Percentiles rank a stretch among this genome's conserved stretches.
Conservation (phyloP, 495 filamentous ascomycete species). For the Immersiella caudata region DNA sequence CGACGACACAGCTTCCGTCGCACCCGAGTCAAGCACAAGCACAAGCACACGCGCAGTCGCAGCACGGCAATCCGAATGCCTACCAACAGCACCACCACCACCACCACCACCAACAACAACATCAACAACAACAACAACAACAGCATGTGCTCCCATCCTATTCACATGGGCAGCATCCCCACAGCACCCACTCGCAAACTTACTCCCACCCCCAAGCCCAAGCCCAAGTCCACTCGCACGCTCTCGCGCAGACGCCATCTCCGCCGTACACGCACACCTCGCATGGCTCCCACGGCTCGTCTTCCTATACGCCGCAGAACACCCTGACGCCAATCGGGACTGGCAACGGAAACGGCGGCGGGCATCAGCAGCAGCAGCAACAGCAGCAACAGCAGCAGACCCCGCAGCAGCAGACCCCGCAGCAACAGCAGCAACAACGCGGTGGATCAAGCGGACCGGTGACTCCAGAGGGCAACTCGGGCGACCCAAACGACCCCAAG, state of each 20-base stretch:
- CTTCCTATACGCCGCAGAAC: slow-evolving; percentile 5
- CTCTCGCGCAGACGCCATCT: slow-evolving; percentile 12
- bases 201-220: slow-evolving; percentile 11
- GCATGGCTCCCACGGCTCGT: slow-evolving; percentile 13
- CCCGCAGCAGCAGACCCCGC: slow-evolving; percentile 3
- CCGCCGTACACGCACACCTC: slow-evolving; percentile 16
- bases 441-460: slow-evolving; percentile 18
- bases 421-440: slow-evolving; percentile 11
- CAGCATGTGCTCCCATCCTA: slow-evolving; percentile 13
- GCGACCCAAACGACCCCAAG: slow-evolving; percentile 63
- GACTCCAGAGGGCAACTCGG: slow-evolving; percentile 26
- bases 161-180: not conserved
- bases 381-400: slow-evolving; percentile 5
- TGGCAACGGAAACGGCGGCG: not conserved
- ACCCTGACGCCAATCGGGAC: slow-evolving; percentile 15
- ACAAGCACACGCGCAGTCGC: slow-evolving; percentile 4
- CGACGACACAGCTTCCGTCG: not conserved
- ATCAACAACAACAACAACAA: slow-evolving; percentile 15
- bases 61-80: slow-evolving; percentile 3
- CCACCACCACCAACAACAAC: slow-evolving; percentile 17
- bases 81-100: slow-evolving; percentile 17
- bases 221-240: slow-evolving; percentile 4
- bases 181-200: not conserved
- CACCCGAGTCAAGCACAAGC: slow-evolving; percentile 1
- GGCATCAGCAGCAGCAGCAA: slow-evolving; percentile 16